Evolutionary conservation across 2,329 filamentous ascomycete species (phyloP), one percentile per base, ranked within the genome.

Genomic region (Diaporthe longicolla): DNA sequence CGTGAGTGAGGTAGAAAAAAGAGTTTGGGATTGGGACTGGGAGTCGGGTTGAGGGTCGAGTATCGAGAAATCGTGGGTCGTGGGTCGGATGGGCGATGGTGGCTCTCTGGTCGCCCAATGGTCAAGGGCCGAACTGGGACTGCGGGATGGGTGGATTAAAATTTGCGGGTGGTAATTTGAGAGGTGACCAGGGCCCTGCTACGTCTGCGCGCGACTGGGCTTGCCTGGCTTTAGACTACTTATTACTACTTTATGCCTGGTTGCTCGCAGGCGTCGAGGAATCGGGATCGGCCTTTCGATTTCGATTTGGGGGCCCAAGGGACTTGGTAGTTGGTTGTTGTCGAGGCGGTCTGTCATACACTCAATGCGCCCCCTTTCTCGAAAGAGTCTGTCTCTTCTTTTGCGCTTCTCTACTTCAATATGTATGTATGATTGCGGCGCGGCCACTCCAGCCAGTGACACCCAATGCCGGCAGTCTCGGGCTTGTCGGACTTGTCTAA

Each of bases 121-220:
- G 58, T 4, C 37, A 24, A 63, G 26, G 59, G 59, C 1, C 43
- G 45, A 29, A 50, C 43, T n/a, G 45, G 63, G 45, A 52, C 63
- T 48, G 63, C 63, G 63, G 63, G 45, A 66, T 66, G 63, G 61
- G 45, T 66, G 63, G 63, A 66, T 66, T 52, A 37, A 66, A 66
- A 52, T 66, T 66, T 66, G 63, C 45, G 63, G 63, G 63, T 66
- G 63, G 63, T 66, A 52, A 66, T 66, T 66, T 66, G 63, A 35
- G 63, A 66, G 45, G 45, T 37, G 63, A 66, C 63, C 63, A 66
- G 45, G 63, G 63, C 45, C 63, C 32, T 50, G 61, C 29, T 35
- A 32, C 61, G 45, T 66, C 19, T 43, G 43, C 29, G 26, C 35
- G 59, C 26, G 26, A 65, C 59, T 45, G 26, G 59, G 59, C 59